These are phyloP conservation scores for Musa troglodytarum DNA, from an alignment of 176 grass and related monocot species.

Conservation along the genomic window DNA sequence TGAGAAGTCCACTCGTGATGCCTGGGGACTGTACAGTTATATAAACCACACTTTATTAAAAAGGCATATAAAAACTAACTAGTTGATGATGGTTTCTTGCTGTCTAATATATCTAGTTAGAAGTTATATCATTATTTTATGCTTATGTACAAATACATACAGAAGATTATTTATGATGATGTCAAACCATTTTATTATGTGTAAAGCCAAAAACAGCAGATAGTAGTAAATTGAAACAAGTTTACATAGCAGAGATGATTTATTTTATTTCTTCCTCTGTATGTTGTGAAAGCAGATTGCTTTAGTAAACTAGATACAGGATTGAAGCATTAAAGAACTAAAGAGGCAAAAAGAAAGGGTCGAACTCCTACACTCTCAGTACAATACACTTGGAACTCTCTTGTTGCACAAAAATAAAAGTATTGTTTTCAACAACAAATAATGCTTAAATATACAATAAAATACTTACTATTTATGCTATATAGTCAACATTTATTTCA, in stretches of 20 bases:
- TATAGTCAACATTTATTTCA: not conserved
- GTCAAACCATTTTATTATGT: not conserved
- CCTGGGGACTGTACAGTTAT: constrained; percentile 5
- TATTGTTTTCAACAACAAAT: no score
- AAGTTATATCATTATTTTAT: no score
- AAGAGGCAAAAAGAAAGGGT: no score
- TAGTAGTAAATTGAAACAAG: not conserved
- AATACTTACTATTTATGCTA: not conserved
- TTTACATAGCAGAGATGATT: not conserved
- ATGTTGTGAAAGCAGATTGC: no score
- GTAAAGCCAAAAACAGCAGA: not conserved
- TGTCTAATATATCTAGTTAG: not conserved
- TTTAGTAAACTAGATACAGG: no score
- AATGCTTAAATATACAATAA: no score
- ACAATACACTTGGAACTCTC: no score
- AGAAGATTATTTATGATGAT: not conserved
- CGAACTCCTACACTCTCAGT: no score
- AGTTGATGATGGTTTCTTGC: not conserved
- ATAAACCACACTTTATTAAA: not conserved
- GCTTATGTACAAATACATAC: not conserved
- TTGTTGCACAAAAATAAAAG: no score
- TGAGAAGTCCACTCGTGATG: constrained; percentile 11
- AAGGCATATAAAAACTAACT: not conserved
- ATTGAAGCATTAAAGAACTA: no score
- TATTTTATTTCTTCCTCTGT: no score